Evolutionary conservation across 805 yeast genomes (phyloP).

Genomic region (Metschnikowia orientalis): DNA sequence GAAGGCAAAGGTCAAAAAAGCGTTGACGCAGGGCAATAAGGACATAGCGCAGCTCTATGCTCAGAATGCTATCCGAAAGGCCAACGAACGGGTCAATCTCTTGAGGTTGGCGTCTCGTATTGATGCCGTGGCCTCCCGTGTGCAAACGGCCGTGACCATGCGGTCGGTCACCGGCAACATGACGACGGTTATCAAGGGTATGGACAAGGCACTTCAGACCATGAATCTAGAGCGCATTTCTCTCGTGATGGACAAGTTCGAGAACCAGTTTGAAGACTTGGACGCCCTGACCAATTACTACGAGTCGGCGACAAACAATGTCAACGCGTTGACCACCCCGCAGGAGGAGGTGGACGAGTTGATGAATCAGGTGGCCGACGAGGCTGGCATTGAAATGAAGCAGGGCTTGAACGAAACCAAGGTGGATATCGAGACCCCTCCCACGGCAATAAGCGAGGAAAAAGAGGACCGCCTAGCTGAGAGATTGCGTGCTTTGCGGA

Average conservation of each 20-base stretch:
- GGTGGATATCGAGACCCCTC: conserved; percentile 42
- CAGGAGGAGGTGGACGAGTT: conserved; percentile 91
- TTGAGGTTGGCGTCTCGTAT: conserved; percentile 81
- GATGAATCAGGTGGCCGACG: conserved; percentile 92
- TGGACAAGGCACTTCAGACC: conserved; percentile 93
- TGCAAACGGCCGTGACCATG: conserved; percentile 98
- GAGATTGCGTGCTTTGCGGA: conserved; percentile 79
- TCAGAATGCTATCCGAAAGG: conserved; percentile 89
- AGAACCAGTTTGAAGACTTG: conserved; percentile 89
- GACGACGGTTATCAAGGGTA: conserved; percentile 88
- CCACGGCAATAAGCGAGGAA: conserved; percentile 50
- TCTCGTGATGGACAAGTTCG: conserved; percentile 95
- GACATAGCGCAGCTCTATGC: conserved; percentile 95
- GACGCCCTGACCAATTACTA: conserved; percentile 93
- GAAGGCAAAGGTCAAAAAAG: conserved; percentile 85
- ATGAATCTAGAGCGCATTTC: conserved; percentile 95
- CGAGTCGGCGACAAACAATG: conserved; percentile 82
- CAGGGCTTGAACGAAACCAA: conserved; percentile 73
- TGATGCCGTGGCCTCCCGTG: conserved; percentile 93
- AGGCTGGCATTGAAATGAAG: conserved; percentile 89
- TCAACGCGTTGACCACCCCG: conserved; percentile 86
- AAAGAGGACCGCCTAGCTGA: conserved; percentile 87
- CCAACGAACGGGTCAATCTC: conserved; percentile 78
- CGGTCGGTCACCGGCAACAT: conserved; percentile 89
- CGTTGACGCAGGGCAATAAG: conserved; percentile 75